phyloP scores from a whole-genome alignment of 176 grass and related monocot species.

The Microstegium vimineum region DNA sequence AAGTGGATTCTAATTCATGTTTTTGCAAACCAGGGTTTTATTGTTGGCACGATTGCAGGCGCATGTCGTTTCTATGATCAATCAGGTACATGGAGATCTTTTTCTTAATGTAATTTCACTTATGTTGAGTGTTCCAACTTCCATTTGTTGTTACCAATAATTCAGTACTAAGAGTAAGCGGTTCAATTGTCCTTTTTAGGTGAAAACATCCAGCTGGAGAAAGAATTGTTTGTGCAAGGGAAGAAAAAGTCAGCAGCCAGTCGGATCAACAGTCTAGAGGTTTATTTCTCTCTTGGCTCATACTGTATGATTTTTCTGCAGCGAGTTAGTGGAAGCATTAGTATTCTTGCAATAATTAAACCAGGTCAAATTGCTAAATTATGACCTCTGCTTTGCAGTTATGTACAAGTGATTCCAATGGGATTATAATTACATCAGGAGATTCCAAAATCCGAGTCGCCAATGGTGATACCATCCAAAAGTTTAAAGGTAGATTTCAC shows the following conservation, averaged over 20 bases:
- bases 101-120: neutral
- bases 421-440: slow-evolving; percentile 58
- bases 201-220: slow-evolving; percentile 56
- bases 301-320: slow-evolving; percentile 1
- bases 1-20: slow-evolving; percentile 3
- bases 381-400: slow-evolving; percentile 33
- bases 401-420: slow-evolving; percentile 35
- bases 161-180: neutral
- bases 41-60: slow-evolving; percentile 71
- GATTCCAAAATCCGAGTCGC: slow-evolving; percentile 68
- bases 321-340: neutral
- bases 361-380: slow-evolving; percentile 19
- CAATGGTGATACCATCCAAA: slow-evolving; percentile 58
- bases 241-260: slow-evolving; percentile 59
- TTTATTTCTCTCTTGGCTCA: slow-evolving; percentile 16
- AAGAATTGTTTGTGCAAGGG: slow-evolving; percentile 48
- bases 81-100: slow-evolving; percentile 35
- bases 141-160: neutral
- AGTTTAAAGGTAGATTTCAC: slow-evolving; percentile 58
- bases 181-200: slow-evolving; percentile 26
- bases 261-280: slow-evolving; percentile 78
- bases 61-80: slow-evolving; percentile 72
- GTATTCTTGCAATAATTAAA: neutral
- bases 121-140: neutral
- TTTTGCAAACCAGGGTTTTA: slow-evolving; percentile 61